Evolutionary conservation across 495 filamentous ascomycete genomes (phyloP).

Genomic region (Aspergillus affinis): DNA sequence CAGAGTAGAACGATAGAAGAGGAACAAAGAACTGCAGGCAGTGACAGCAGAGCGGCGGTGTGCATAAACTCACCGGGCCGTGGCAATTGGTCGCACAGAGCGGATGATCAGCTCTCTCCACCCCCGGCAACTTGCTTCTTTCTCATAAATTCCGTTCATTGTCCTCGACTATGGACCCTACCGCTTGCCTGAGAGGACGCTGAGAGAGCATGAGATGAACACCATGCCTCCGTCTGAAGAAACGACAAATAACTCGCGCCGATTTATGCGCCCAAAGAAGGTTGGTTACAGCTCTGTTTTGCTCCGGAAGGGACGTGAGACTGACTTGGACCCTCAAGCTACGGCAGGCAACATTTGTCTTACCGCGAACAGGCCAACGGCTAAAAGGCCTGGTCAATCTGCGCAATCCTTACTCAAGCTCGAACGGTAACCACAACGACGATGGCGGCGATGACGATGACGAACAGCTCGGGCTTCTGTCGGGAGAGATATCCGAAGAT

Average conservation of each 20-base stretch:
- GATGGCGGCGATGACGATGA: slow-evolving; percentile 23
- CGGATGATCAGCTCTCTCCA: neutral
- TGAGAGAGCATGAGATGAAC: slow-evolving; percentile 21
- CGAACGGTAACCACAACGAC: slow-evolving; percentile 10
- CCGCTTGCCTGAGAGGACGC: neutral
- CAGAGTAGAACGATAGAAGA: too few species aligned
- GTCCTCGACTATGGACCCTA: neutral
- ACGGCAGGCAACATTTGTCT: slow-evolving; percentile 54
- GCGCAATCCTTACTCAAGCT: slow-evolving; percentile 27
- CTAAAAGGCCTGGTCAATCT: slow-evolving; percentile 52
- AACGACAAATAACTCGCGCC: slow-evolving; percentile 39
- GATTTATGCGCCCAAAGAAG: slow-evolving; percentile 41
- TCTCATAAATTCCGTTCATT: too few species aligned
- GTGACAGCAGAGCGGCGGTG: neutral
- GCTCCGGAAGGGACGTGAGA: neutral
- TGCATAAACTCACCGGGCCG: neutral
- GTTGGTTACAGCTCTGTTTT: slow-evolving; percentile 5
- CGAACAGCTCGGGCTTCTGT: slow-evolving; percentile 44
- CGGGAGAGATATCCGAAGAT: slow-evolving; percentile 24
- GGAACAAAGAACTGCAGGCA: too few species aligned
- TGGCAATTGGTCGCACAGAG: neutral
- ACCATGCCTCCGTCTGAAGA: slow-evolving; percentile 33
- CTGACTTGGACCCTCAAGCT: slow-evolving; percentile 29
- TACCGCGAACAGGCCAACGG: slow-evolving; percentile 53
- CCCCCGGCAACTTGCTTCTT: neutral